phyloP scores from a whole-genome alignment of 163 green algal genomes.

The Scenedesmus sp. region DNA sequence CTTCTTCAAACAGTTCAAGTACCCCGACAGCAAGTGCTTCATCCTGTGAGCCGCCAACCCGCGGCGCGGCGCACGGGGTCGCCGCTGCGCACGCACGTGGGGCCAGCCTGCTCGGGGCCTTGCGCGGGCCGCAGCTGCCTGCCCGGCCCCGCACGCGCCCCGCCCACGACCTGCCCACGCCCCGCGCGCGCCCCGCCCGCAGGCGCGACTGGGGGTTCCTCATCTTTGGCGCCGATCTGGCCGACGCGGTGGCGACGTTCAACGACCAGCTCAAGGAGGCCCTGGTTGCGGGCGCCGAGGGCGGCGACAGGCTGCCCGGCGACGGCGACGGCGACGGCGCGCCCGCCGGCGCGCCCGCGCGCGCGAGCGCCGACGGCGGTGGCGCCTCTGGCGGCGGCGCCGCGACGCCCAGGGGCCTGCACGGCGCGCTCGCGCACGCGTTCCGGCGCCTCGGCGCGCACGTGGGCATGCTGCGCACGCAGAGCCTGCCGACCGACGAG shows the following conservation, averaged over 20 bases:
- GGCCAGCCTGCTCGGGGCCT: too few relatives aligned
- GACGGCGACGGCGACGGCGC: neutral
- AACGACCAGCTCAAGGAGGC: conserved; percentile 18
- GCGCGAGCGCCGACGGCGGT: neutral
- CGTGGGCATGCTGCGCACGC: conserved; percentile 16
- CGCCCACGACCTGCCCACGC: too few relatives aligned
- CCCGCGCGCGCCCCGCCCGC: neutral
- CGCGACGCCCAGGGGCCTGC: neutral
- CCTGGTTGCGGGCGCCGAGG: conserved; percentile 17
- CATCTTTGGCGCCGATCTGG: conserved; percentile 35
- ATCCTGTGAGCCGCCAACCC: conserved; percentile 29
- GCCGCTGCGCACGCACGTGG: neutral
- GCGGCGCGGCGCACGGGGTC: neutral
- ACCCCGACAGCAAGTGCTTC: conserved; percentile 43
- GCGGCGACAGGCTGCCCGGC: conserved; percentile 7
- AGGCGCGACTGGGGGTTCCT: conserved; percentile 47
- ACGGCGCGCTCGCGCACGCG: conserved; percentile 9
- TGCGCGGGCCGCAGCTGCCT: neutral
- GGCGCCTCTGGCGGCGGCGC: too few relatives aligned
- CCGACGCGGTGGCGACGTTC: conserved; percentile 18
- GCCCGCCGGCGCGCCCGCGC: too few relatives aligned
- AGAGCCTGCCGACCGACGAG: conserved; percentile 19
- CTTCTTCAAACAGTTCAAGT: conserved; percentile 45
- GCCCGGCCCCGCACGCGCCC: too few relatives aligned
- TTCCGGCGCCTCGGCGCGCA: conserved; percentile 17